These are phyloP conservation scores for Apiotrichum porosum DNA, from an alignment of 1,284 basidiomycete species.

Conservation along the genomic window DNA sequence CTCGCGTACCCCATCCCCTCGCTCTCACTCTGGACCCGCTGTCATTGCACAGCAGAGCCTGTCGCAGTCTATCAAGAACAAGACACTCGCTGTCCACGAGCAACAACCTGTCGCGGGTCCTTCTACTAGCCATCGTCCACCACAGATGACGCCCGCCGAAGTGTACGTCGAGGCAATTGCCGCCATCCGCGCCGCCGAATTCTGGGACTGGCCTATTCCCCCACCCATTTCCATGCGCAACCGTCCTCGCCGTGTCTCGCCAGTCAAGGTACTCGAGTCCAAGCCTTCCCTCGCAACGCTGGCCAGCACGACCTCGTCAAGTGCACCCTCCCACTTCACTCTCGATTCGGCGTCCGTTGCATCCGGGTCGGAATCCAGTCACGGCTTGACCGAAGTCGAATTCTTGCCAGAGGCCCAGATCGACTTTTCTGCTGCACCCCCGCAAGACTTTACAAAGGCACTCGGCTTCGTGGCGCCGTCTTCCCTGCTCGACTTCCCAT, in stretches of 20 bases:
- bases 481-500: neutral
- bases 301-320: too few relatives aligned
- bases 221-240: neutral
- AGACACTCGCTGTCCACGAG: too few relatives aligned
- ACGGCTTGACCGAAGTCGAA: too few relatives aligned
- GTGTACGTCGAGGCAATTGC: conserved; percentile 1
- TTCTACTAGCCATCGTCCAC: too few relatives aligned
- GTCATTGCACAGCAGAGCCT: too few relatives aligned
- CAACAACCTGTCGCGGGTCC: too few relatives aligned
- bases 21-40: neutral
- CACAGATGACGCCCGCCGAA: neutral
- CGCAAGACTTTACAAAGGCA: neutral
- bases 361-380: too few relatives aligned
- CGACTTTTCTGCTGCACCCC: neutral
- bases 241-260: neutral
- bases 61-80: too few relatives aligned
- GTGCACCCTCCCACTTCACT: too few relatives aligned
- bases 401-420: neutral
- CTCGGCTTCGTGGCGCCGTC: neutral
- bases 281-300: neutral
- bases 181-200: conserved; percentile 11
- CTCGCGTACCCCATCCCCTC: neutral
- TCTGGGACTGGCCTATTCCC: conserved; percentile 14
- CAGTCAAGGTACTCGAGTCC: neutral
- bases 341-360: too few relatives aligned